phyloP scores from a whole-genome alignment of 1,284 basidiomycete genomes.

The Ceratobasidium papillatum region DNA sequence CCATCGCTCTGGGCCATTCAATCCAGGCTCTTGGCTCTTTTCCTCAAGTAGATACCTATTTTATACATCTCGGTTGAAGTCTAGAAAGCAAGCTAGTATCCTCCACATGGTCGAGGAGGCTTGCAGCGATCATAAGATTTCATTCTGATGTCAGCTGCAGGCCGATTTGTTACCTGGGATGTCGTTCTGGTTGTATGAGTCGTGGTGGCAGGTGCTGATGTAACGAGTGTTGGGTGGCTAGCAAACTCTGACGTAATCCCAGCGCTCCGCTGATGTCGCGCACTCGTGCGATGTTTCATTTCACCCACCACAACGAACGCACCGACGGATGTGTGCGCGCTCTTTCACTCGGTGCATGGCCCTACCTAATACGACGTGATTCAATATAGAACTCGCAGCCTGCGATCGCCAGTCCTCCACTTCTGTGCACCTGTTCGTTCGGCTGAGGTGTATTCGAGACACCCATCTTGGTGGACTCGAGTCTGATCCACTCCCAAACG shows the following conservation, averaged over 20 bases:
- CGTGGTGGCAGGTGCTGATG: too few relatives aligned
- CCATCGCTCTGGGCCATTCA: too few relatives aligned
- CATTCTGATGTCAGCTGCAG: too few relatives aligned
- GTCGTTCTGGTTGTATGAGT: too few relatives aligned
- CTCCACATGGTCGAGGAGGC: too few relatives aligned
- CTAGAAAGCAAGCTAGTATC: too few relatives aligned
- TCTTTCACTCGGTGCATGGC: slow-evolving; percentile 84
- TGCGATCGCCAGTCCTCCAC: slow-evolving; percentile 62
- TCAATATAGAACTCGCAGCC: slow-evolving; percentile 76
- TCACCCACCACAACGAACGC: slow-evolving; percentile 37
- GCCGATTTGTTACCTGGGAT: too few relatives aligned
- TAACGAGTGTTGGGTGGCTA: too few relatives aligned
- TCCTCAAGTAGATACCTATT: too few relatives aligned
- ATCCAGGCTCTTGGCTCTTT: too few relatives aligned
- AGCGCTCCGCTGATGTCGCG: slow-evolving; percentile 12
- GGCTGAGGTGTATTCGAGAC: slow-evolving; percentile 55
- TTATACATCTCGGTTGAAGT: too few relatives aligned
- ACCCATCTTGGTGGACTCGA: slow-evolving; percentile 73
- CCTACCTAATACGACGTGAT: slow-evolving; percentile 76
- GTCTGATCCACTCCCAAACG: slow-evolving; percentile 79
- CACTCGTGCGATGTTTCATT: slow-evolving; percentile 32
- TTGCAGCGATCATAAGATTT: too few relatives aligned
- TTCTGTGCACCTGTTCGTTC: slow-evolving; percentile 9
- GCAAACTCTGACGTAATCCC: neutral
- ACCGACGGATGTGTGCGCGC: slow-evolving; percentile 61